These are phyloP conservation scores for Bjerkandera adusta DNA, from an alignment of 1,284 basidiomycete genomes.

Conservation along the genomic window DNA sequence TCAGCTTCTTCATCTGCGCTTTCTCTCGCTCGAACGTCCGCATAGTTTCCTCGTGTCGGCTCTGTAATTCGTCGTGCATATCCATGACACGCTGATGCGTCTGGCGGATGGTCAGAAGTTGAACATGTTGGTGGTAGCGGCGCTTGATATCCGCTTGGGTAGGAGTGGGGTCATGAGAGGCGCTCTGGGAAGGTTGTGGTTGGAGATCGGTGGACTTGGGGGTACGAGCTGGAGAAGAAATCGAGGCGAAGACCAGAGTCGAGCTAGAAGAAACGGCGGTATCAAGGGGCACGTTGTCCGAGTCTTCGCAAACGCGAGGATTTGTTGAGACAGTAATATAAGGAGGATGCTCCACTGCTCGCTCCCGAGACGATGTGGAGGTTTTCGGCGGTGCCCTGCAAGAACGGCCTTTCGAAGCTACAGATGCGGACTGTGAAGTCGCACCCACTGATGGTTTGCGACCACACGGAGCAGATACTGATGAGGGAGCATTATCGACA, in stretches of 20 bases:
- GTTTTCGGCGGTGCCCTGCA: neutral
- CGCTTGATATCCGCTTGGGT: no score
- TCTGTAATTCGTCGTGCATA: conserved; percentile 18
- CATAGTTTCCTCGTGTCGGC: conserved; percentile 21
- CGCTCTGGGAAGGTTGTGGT: neutral
- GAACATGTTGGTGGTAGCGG: conserved; percentile 9
- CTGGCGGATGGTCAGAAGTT: conserved; percentile 13
- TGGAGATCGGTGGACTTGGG: neutral
- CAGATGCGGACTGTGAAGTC: no score
- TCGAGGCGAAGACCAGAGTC: neutral
- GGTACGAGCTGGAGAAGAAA: neutral
- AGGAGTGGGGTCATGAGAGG: neutral
- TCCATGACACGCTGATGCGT: conserved; percentile 17
- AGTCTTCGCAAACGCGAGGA: neutral
- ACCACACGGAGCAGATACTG: no score
- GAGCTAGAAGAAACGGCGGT: no score
- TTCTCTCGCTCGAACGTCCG: conserved; percentile 20
- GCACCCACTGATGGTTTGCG: no score
- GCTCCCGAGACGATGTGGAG: neutral
- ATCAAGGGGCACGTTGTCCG: no score
- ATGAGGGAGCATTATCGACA: no score
- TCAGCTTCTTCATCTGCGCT: conserved; percentile 18
- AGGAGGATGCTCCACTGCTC: neutral
- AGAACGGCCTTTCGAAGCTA: neutral
- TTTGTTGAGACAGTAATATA: neutral